Conservation (phyloP, 495 filamentous ascomycete genomes). For the Cladorrhinum samala region DNA sequence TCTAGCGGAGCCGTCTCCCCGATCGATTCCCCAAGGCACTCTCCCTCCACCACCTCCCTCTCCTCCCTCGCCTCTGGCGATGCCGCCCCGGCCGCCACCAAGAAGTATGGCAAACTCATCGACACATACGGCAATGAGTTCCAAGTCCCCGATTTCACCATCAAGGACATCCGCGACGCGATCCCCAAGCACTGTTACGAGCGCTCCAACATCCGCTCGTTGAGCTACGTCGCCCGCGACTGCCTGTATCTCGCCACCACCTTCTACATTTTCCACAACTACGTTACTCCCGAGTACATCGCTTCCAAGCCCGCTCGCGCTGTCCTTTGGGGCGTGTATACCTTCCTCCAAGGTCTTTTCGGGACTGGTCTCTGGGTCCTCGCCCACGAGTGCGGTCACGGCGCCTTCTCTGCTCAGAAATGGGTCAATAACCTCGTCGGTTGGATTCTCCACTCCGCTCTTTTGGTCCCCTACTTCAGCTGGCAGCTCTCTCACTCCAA, state of each 20-base stretch:
- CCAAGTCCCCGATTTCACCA: constrained; percentile 66
- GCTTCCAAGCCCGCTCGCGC: constrained; percentile 52
- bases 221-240: constrained; percentile 67
- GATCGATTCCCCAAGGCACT: constrained; percentile 62
- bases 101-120: constrained; percentile 49
- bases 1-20: constrained; percentile 60
- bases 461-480: constrained; percentile 84
- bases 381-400: constrained; percentile 84
- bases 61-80: constrained; percentile 76
- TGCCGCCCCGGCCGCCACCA: constrained; percentile 8
- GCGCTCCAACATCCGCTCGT: constrained; percentile 55
- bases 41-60: constrained; percentile 81
- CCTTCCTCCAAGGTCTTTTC: constrained; percentile 68
- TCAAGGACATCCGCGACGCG: constrained; percentile 74
- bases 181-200: constrained; percentile 81
- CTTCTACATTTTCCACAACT: constrained; percentile 63
- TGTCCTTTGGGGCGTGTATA: constrained; percentile 61
- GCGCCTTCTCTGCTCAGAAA: constrained; percentile 77
- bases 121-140: constrained; percentile 74
- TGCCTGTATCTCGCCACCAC: constrained; percentile 53
- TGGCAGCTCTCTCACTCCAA: constrained; percentile 92
- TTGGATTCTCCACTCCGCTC: constrained; percentile 73
- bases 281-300: constrained; percentile 52
- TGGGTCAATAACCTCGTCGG: constrained; percentile 79
- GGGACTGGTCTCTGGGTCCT: constrained; percentile 79